A percentile compares a stretch with the other conserved stretches of the same genome.
Conservation (phyloP, 2,329 filamentous ascomycete genomes). For the Teratosphaeria epicoccoides region DNA sequence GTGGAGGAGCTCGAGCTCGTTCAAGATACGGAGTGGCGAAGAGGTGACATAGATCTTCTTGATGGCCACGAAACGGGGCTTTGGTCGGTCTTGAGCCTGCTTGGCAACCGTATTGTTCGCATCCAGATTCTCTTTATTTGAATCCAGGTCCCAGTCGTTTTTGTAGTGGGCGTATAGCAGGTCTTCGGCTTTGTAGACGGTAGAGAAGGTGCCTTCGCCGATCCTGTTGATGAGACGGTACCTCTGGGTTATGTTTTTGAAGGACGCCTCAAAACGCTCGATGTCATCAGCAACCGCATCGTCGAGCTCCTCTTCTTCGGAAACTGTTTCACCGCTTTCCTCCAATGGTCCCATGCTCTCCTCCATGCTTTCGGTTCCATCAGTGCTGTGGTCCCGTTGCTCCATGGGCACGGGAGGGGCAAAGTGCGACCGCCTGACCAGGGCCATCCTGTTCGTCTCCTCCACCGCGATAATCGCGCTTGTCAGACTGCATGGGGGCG, state of each 20-base stretch:
- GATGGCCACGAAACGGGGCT: slow-evolving; percentile 77
- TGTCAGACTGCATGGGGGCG: too few relatives aligned
- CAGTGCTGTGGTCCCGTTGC: slow-evolving; percentile 17
- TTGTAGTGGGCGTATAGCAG: slow-evolving; percentile 70
- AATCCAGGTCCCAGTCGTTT: slow-evolving; percentile 75
- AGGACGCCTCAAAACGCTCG: slow-evolving; percentile 67
- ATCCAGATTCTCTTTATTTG: slow-evolving; percentile 24
- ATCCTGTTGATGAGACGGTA: slow-evolving; percentile 94
- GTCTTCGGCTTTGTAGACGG: slow-evolving; percentile 97
- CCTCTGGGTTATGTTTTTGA: slow-evolving; percentile 70
- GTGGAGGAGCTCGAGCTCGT: slow-evolving; percentile 87
- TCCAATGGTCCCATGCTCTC: slow-evolving; percentile 40
- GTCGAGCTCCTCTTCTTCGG: slow-evolving; percentile 54
- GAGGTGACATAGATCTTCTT: slow-evolving; percentile 99
- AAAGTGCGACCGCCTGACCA: slow-evolving; percentile 8
- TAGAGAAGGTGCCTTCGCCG: slow-evolving; percentile 96
- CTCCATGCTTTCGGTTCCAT: slow-evolving; percentile 32
- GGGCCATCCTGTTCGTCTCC: slow-evolving; percentile 12
- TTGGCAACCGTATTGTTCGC: slow-evolving; percentile 8
- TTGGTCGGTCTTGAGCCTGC: slow-evolving; percentile 15
- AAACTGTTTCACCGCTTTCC: slow-evolving; percentile 39
- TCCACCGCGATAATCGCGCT: not conserved
- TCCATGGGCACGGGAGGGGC: slow-evolving; percentile 11
- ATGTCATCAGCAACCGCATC: slow-evolving; percentile 72
- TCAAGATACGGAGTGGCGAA: slow-evolving; percentile 83